Evolutionary conservation across 148 eudicot species (phyloP), one percentile per base, ranked within the genome.

Genomic region (Beta vulgaris): DNA sequence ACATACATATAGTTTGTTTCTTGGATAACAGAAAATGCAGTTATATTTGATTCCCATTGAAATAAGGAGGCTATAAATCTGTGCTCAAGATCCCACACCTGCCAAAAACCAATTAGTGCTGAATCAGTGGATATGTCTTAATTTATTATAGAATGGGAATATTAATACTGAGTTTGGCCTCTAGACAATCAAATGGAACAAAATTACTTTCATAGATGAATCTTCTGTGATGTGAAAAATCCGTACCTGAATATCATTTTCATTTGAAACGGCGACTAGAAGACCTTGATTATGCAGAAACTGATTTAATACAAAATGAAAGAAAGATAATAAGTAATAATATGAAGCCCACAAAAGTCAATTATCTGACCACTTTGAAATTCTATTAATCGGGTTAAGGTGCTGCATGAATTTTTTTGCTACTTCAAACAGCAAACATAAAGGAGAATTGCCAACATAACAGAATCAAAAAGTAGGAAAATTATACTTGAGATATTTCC

Each of bases 281-380:
- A 89, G 86, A 74, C 97, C 99, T 89, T 89, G 99, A 81, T 95
- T 95, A 77, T 92, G 86, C 78, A 95, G 83, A 77, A 95, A 95
- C 99, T 95, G 91, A 37, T 46, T n/a, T n/a, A n/a, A n/a, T n/a
- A n/a, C n/a, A 60, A 71, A 25, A 72, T 44, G 19, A 51, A 69
- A 15, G 44, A 77, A 69, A 72, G n/a, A 71, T 44, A 61, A 35
- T 55, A 37, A 43, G 73, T 43, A 64, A 73, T 42, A n/a, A 74
- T 49, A 25, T 25, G 34, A 32, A 66, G 31, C 48, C 43, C 57
- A 31, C 4, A 39, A 44, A 29, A 55, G 29, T 35, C 35, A 25
- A 48, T 37, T 14, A 36, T 28, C 36, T 1, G 6, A 49, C 13
- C 69, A 35, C 39, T 37, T 13, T 23, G 35, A 57, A 37, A 42